These are phyloP conservation scores for Candida quercuum DNA, from an alignment of 805 yeast species.

Conservation along the genomic window DNA sequence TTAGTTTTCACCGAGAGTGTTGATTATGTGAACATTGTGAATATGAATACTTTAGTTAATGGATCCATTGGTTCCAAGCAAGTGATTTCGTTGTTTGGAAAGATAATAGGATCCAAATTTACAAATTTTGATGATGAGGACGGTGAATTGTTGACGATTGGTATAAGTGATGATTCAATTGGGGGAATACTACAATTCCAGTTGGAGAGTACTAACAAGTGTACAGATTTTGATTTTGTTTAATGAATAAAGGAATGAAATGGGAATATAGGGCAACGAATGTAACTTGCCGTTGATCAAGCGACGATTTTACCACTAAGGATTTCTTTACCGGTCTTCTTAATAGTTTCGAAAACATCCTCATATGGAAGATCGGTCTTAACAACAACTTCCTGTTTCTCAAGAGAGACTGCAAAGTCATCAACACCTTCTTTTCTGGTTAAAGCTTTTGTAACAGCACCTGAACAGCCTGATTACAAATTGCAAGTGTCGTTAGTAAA, in stretches of 20 bases:
- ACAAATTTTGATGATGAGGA: constrained; percentile 32
- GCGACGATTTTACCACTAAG: constrained; percentile 51
- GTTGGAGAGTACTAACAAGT: constrained; percentile 29
- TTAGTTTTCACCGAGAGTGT: constrained; percentile 54
- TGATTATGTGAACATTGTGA: constrained; percentile 50
- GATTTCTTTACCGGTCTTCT: constrained; percentile 88
- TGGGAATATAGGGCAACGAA: too few species aligned
- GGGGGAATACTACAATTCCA: constrained; percentile 54
- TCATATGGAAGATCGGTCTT: constrained; percentile 63
- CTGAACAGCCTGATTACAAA: constrained; percentile 60
- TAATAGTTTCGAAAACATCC: constrained; percentile 70
- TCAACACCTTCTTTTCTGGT: constrained; percentile 69
- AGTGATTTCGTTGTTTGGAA: constrained; percentile 50
- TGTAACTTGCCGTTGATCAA: constrained; percentile 4
- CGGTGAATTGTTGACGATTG: constrained; percentile 46
- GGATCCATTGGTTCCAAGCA: constrained; percentile 28
- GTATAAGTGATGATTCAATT: constrained; percentile 47
- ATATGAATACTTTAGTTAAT: constrained; percentile 24
- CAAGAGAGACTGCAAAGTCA: constrained; percentile 67
- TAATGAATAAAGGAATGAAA: neutral
- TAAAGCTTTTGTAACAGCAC: constrained; percentile 77
- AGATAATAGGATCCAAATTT: constrained; percentile 50
- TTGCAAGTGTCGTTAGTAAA: too few species aligned
- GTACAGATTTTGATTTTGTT: constrained; percentile 36
- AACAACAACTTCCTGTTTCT: constrained; percentile 78